Base-by-base conservation (phyloP, 352 stramenopile genomes). In the Pythium aquatile region DNA sequence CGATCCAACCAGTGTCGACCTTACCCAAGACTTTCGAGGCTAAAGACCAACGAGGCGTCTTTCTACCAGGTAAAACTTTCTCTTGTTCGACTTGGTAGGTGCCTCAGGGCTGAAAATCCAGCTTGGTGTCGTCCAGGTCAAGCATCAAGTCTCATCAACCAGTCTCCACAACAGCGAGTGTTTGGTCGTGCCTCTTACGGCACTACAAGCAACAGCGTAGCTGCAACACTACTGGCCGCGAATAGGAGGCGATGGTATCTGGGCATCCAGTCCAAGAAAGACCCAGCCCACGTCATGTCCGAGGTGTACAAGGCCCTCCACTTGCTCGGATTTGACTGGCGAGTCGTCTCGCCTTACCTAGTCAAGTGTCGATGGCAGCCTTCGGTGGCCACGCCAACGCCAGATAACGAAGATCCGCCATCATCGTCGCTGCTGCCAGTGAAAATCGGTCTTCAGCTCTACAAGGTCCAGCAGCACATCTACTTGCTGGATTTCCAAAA, bases 211-310 rank as follows among this genome's bases (percentile, higher is more conserved):
- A 59, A 53, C 32, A 61, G 37, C 5, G 65, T 24, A 0, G 10
- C 24, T 10, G 16, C 42, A n/a, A 66, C 58, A 16, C 56, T 69
- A 7, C 79, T 79, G 9, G 73, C 80, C 1, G 75, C 77, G 6
- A 94, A 94, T 71, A 68, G 83, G 46, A 85, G 97, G 72, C 76
- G 97, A 66, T 99, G 98, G 98, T 99, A 99, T 72, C 70, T 99
- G 56, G 98, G 98, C 46, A 99, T 99, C 72, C 98, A 99, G 85
- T 98, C 91, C 69, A 99, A 99, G 76, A 99, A 99, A 77, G 97
- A 99, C 66, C 97, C 98, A 13, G 97, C 96, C 37, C 96, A 99
- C 70, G 97, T 99, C 37, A 99, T 99, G 97, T 99, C 91, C 20
- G 98, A 99, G 75, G 98, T 99, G 26, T 99, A 99, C 84, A 98